These are phyloP conservation scores for Musa beccarii DNA, from an alignment of 176 grass and related monocot species.

Conservation along the genomic window DNA sequence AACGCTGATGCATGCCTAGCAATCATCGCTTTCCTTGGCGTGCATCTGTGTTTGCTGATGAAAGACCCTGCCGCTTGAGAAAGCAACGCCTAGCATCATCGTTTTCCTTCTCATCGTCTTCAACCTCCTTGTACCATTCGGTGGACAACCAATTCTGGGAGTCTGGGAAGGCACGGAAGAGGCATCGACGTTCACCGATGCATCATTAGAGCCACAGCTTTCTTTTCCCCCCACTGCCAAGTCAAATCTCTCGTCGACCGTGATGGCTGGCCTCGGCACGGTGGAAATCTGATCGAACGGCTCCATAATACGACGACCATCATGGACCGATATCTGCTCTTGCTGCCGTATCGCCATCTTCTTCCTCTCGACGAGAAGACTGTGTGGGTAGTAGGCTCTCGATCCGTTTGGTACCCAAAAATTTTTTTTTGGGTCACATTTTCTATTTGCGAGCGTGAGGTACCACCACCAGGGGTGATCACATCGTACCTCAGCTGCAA, in stretches of 20 bases:
- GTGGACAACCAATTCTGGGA: conserved; percentile 32
- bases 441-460: too few species aligned
- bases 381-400: not conserved
- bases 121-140: conserved; percentile 36
- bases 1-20: not conserved
- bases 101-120: conserved; percentile 43
- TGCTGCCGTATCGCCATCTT: conserved; percentile 69
- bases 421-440: too few species aligned
- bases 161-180: conserved; percentile 29
- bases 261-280: conserved; percentile 35
- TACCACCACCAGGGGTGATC: too few species aligned
- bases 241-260: conserved; percentile 42
- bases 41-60: not conserved
- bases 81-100: not conserved
- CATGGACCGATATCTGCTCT: conserved; percentile 10
- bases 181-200: conserved; percentile 70
- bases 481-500: too few species aligned
- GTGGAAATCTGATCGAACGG: conserved; percentile 24
- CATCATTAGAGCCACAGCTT: conserved; percentile 94
- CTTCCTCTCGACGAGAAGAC: too few species aligned
- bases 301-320: conserved; percentile 60
- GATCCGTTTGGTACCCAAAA: not conserved
- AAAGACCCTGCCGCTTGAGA: not conserved
- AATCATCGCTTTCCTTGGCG: not conserved
- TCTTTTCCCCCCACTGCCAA: conserved; percentile 70